A percentile compares a stretch with the other conserved stretches of the same genome.
phyloP scores from a whole-genome alignment of 73 alveolate species.

The Paramecium octaurelia region DNA sequence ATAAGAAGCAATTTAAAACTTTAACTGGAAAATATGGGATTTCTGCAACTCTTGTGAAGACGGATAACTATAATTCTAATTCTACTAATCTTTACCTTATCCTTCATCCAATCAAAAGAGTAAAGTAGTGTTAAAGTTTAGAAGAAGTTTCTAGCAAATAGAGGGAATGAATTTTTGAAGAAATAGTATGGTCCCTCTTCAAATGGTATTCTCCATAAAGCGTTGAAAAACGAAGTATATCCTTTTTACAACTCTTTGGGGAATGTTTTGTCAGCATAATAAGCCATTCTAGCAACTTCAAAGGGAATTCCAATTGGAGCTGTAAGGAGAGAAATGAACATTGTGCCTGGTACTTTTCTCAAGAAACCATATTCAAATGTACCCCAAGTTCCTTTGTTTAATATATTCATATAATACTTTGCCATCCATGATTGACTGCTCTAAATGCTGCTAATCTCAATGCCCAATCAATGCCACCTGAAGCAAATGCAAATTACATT shows the following conservation, averaged over 20 bases:
- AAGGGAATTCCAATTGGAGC: conserved; percentile 71
- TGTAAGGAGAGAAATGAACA: conserved; percentile 39
- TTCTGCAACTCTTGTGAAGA: conserved; percentile 38
- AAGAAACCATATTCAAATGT: conserved; percentile 51
- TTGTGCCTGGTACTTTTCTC: conserved; percentile 54
- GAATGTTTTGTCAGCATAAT: conserved; percentile 83
- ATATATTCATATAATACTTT: not conserved
- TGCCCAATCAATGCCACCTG: conserved; percentile 57
- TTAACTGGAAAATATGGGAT: conserved; percentile 63
- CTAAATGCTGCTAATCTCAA: conserved; percentile 59
- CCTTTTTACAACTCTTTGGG: conserved; percentile 78
- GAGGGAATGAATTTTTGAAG: conserved; percentile 75
- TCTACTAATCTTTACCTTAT: conserved; percentile 45
- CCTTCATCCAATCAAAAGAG: conserved; percentile 72
- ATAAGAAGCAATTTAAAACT: conserved; percentile 57
- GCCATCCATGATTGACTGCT: conserved; percentile 61
- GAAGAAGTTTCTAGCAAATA: conserved; percentile 60
- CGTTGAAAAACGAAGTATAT: conserved; percentile 73
- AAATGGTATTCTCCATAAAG: conserved; percentile 79
- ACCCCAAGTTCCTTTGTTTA: conserved; percentile 11
- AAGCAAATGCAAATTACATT: conserved; percentile 46
- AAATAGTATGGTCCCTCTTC: conserved; percentile 82
- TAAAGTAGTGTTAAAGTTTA: conserved; percentile 67
- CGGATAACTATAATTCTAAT: not conserved
- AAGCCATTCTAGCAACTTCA: conserved; percentile 77